These are phyloP conservation scores for Lentinula lateritia DNA, from an alignment of 768 basidiomycete species.

Conservation along the genomic window DNA sequence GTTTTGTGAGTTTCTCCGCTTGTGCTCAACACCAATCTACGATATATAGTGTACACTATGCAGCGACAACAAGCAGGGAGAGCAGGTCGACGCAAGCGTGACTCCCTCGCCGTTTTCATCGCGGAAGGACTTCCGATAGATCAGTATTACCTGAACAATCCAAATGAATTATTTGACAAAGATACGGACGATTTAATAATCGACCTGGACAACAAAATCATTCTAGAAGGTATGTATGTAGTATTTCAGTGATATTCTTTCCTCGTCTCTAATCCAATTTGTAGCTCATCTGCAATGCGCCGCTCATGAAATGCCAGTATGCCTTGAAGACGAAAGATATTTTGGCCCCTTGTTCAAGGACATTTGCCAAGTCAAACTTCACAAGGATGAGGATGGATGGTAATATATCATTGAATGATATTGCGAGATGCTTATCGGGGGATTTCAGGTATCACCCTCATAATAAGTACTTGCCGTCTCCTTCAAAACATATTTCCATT, in stretches of 20 bases:
- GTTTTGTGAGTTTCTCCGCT: constrained; percentile 46
- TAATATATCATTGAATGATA: constrained; percentile 21
- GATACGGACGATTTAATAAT: constrained; percentile 58
- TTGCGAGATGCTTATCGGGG: background rate
- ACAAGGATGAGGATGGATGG: constrained; percentile 79
- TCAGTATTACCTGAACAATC: constrained; percentile 65
- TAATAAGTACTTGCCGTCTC: constrained; percentile 73
- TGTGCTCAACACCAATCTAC: background rate
- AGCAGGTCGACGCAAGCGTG: constrained; percentile 76
- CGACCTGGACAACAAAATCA: constrained; percentile 66
- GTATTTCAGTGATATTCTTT: background rate
- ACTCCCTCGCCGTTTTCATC: constrained; percentile 73
- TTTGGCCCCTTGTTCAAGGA: constrained; percentile 61
- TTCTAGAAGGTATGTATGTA: constrained; percentile 53
- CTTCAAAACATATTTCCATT: constrained; percentile 66
- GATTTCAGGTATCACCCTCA: constrained; percentile 72
- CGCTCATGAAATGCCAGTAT: constrained; percentile 79
- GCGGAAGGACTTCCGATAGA: constrained; percentile 68
- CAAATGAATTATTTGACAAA: constrained; percentile 64
- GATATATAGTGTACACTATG: background rate
- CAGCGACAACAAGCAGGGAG: constrained; percentile 88
- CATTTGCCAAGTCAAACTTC: constrained; percentile 57
- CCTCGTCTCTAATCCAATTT: background rate
- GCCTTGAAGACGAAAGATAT: constrained; percentile 56
- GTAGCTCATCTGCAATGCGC: constrained; percentile 83